Conservation (phyloP, 345 rosid genomes). For the Kandelia obovata region DNA sequence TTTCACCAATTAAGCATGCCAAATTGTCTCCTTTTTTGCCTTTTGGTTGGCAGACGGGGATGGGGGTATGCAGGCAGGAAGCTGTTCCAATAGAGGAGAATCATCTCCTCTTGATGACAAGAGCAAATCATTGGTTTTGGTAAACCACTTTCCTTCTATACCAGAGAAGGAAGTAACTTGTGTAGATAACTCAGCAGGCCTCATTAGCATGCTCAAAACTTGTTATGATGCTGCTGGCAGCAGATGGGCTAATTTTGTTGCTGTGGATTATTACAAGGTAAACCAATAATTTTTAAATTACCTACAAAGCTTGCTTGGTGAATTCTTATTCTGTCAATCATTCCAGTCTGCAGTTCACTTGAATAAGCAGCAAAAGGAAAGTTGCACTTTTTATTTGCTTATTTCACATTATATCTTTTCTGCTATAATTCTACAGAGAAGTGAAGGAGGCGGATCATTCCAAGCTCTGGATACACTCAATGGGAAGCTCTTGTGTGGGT, state of each 20-base stretch:
- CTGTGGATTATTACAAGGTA: slow-evolving; percentile 60
- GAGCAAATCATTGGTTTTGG: slow-evolving; percentile 51
- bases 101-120: slow-evolving; percentile 42
- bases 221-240: slow-evolving; percentile 46
- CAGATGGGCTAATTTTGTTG: slow-evolving; percentile 65
- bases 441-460: slow-evolving; percentile 65
- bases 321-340: too few relatives aligned
- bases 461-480: slow-evolving; percentile 59
- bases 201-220: slow-evolving; percentile 45
- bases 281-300: not conserved
- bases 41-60: slow-evolving; percentile 46
- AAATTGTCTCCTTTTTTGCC: too few relatives aligned
- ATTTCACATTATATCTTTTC: not conserved
- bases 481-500: slow-evolving; percentile 51
- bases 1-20: too few relatives aligned
- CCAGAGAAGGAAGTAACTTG: slow-evolving; percentile 38
- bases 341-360: not conserved
- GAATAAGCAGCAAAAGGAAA: not conserved
- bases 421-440: slow-evolving; percentile 35
- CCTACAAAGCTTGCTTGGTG: not conserved
- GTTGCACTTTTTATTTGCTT: slow-evolving; percentile 25
- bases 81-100: slow-evolving; percentile 51
- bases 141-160: slow-evolving; percentile 19
- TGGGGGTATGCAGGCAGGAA: slow-evolving; percentile 55
- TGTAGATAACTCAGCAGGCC: slow-evolving; percentile 42